These are phyloP conservation scores for Zoysia pacifica DNA, from an alignment of 176 grass and related monocot genomes.

Conservation along the genomic window DNA sequence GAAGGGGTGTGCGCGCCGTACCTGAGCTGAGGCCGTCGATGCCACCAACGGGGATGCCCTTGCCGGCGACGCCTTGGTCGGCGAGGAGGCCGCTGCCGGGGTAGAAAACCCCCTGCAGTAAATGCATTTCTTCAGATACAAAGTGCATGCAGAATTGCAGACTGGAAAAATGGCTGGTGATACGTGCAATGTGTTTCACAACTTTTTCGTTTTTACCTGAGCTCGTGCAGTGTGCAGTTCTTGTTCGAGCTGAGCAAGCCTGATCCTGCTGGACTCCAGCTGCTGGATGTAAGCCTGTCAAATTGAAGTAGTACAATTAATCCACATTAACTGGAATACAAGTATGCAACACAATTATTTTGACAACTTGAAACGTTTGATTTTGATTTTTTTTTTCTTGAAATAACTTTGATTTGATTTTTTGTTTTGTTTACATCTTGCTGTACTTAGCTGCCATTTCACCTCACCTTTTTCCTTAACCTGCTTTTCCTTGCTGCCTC, in stretches of 20 bases:
- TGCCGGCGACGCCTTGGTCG: conserved; percentile 58
- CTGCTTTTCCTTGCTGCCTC: conserved; percentile 98
- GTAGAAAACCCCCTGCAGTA: conserved; percentile 55
- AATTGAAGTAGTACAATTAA: conserved; percentile 13
- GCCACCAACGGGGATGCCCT: conserved; percentile 55
- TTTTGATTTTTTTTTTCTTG: not conserved
- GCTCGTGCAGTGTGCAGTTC: conserved; percentile 76
- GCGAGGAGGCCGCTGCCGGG: conserved; percentile 44
- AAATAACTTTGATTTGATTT: not conserved
- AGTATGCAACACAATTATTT: not conserved
- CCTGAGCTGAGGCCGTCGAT: conserved; percentile 64
- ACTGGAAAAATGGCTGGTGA: too few relatives aligned
- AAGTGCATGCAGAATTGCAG: too few relatives aligned
- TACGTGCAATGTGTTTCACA: not conserved
- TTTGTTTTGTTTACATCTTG: conserved; percentile 4
- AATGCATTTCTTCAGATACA: too few relatives aligned
- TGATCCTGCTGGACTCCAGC: conserved; percentile 85
- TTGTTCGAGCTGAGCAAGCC: conserved; percentile 85
- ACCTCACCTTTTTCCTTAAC: conserved; percentile 85
- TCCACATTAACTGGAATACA: not conserved
- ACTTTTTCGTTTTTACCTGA: conserved; percentile 47
- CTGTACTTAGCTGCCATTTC: conserved; percentile 16
- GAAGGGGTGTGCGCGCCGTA: not conserved
- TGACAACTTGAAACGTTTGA: not conserved
- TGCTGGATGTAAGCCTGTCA: conserved; percentile 97